Evolutionary conservation across 225 moss, liverwort and hornwort genomes (phyloP).

Genomic region (Physcomitrium patens): DNA sequence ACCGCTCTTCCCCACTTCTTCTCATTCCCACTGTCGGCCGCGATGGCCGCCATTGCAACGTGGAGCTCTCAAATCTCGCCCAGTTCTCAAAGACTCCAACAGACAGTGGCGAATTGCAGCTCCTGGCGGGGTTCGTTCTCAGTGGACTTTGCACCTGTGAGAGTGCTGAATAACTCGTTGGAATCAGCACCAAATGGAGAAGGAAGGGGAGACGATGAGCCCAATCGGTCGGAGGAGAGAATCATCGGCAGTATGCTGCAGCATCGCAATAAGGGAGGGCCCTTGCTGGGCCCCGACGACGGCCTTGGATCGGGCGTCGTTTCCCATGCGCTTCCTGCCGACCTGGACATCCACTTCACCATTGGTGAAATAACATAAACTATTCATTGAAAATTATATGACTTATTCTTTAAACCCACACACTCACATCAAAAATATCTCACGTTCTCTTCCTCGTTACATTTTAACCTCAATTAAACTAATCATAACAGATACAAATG

Average conservation of each 20-base stretch:
- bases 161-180: neutral
- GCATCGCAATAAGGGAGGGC: constrained; percentile 39
- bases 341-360: no score
- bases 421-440: no score
- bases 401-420: no score
- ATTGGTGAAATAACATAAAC: no score
- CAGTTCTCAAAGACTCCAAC: neutral
- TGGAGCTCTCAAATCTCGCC: neutral
- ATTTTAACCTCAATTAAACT: no score
- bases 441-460: no score
- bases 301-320: neutral
- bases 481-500: no score
- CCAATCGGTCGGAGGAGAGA: neutral
- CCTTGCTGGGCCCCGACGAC: neutral
- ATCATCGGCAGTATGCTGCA: no score
- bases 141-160: neutral
- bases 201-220: neutral
- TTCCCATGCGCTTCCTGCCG: neutral
- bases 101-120: no score
- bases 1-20: constrained; percentile 64
- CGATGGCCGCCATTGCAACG: constrained; percentile 51
- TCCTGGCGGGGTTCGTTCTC: neutral
- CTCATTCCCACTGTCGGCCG: constrained; percentile 42
- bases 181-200: neutral
- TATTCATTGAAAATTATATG: no score